Evolutionary conservation across 164 flowering plant genomes (phyloP).

Genomic region (Aristolochia fimbriata): DNA sequence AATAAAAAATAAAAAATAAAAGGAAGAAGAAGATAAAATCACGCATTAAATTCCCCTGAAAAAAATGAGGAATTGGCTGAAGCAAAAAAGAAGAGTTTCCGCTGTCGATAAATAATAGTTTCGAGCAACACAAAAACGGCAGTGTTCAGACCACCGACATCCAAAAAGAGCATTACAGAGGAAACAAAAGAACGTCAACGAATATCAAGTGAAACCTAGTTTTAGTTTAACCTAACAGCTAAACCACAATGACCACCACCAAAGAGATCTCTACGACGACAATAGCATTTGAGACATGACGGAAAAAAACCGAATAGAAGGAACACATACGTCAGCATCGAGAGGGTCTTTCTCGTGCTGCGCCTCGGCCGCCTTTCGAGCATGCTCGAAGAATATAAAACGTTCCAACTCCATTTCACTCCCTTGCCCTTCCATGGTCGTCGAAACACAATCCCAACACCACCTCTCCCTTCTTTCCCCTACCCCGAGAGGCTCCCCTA

Average conservation of each 20-base stretch:
- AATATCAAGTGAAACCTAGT: not conserved
- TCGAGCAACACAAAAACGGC: too few relatives aligned
- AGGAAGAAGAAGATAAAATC: too few relatives aligned
- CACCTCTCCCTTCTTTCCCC: too few relatives aligned
- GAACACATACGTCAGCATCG: slow-evolving; percentile 60
- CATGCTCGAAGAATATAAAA: slow-evolving; percentile 68
- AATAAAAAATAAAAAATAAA: too few relatives aligned
- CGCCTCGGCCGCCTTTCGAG: slow-evolving; percentile 55
- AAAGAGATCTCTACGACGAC: too few relatives aligned
- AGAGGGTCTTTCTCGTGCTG: slow-evolving; percentile 48
- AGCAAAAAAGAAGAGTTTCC: not conserved
- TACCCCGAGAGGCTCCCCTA: too few relatives aligned
- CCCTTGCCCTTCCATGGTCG: not conserved
- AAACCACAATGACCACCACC: too few relatives aligned
- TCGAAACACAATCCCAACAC: not conserved
- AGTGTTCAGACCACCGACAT: not conserved
- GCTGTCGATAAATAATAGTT: too few relatives aligned
- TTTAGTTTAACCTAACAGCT: too few relatives aligned
- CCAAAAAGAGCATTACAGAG: not conserved
- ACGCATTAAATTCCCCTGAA: too few relatives aligned
- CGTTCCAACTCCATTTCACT: slow-evolving; percentile 51
- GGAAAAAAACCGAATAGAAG: not conserved
- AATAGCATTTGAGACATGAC: not conserved
- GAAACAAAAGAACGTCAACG: not conserved
- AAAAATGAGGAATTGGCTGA: not conserved